Base-by-base conservation (phyloP, 2,329 filamentous ascomycete genomes). In the Drechslera avenae region DNA sequence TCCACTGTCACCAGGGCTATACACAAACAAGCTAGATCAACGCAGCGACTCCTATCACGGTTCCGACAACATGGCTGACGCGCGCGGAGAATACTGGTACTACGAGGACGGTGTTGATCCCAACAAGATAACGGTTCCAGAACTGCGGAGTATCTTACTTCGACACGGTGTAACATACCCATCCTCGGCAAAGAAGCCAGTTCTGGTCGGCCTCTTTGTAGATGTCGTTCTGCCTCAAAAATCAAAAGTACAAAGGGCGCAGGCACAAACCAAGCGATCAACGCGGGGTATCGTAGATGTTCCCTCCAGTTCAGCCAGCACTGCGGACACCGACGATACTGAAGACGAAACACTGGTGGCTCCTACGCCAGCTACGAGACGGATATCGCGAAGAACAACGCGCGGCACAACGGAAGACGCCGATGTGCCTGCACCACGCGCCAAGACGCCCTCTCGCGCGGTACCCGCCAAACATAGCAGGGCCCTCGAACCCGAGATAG, bases 101-200 rank as follows among this genome's bases (percentile, higher is more conserved):
- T 86, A 97, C 26, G 86, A 92, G 68, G 83, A 90, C 46, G 90
- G 84, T 64, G 97, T 97, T 72, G 91, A 99, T 72, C 86, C 94
- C 16, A 82, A 83, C 68, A 85, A 83, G 58, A 83, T 97, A 57
- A 97, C 91, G 1, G 86, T 97, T 41, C 91, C 94, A 21, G 88
- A 89, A 37, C 80, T 99, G 63, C 90, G 94, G 66, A 93, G 89
- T 40, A 95, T 97, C 60, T 85, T 99, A 50, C 89, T 97, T 66
- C 88, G 86, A 59, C 90, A 99, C 77, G 89, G 91, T 70, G 80
- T 97, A 66, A 78, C 85, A 31, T 97, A 96, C 71, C 88, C 92
- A 4, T 87, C 90, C 0, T 92, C 87, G 4, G 91, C 94, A 10
- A 99, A 97, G 78, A 99, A 99, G 78, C 79, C 85, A 0, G 88